phyloP scores from a whole-genome alignment of 805 yeast species.

The Barnettozyma sucrosica region DNA sequence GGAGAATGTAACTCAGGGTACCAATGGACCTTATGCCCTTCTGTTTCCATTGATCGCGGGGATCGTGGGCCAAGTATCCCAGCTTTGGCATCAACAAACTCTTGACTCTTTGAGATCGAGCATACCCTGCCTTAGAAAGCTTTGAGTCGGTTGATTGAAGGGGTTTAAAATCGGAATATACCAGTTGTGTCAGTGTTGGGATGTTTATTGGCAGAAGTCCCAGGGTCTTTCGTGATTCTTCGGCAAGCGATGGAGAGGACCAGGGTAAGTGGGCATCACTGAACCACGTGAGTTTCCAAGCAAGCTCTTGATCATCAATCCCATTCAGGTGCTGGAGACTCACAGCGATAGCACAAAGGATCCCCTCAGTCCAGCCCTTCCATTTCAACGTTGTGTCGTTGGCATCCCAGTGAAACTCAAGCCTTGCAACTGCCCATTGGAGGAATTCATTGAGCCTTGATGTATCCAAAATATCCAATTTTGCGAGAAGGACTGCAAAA shows the following conservation, averaged over 20 bases:
- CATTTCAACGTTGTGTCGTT: not conserved
- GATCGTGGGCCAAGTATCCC: not conserved
- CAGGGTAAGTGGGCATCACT: not conserved
- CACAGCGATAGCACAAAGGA: not conserved
- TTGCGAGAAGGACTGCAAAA: not conserved
- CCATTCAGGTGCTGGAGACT: not conserved
- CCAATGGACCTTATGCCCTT: not conserved
- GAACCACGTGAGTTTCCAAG: constrained; percentile 1
- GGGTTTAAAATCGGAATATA: not conserved
- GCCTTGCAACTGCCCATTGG: not conserved
- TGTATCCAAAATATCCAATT: not conserved
- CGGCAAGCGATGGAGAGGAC: not conserved
- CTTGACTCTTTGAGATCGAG: not conserved
- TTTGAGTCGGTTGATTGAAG: not conserved
- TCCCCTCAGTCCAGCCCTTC: constrained; percentile 1
- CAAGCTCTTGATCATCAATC: not conserved
- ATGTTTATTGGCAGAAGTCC: not conserved
- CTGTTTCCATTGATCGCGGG: not conserved
- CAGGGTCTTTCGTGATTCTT: not conserved
- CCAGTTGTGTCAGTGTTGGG: not conserved
- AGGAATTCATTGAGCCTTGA: not conserved
- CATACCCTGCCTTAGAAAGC: not conserved
- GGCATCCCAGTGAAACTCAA: not conserved
- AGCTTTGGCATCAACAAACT: not conserved
- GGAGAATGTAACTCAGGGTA: not conserved